Evolutionary conservation across 257 asterid genomes (phyloP), one percentile per base, ranked within the genome.

Genomic region (Solanum pimpinellifolium): DNA sequence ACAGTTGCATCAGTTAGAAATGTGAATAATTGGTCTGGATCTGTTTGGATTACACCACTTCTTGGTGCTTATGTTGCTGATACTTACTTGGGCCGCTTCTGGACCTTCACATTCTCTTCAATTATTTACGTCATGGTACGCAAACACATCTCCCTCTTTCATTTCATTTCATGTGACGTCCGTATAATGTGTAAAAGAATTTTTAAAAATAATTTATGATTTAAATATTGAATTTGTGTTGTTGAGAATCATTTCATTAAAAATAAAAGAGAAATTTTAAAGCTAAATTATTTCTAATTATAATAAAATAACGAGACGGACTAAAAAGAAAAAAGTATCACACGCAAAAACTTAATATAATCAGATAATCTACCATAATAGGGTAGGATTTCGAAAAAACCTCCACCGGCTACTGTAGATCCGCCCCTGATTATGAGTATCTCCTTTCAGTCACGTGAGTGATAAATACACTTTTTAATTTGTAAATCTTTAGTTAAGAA

Each of bases 31-130:
- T 96, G 99, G 99, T 92, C 99, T 0, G 99, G 99, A 27, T 87
- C 97, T 4, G 98, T 95, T 3, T 96, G 99, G 99, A 94, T 96
- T 49, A 96, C 98, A 66, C 99, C 99, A 11, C 94, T 96, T 15
- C 87, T 96, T 23, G 99, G 99, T 3, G 98, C 98, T 33, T 96
- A 94, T 86, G 86, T 95, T 42, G 98, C 99, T 6, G 99, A 96
- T 89, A 91, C 99, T 59, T 95, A 92, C 90, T 56, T 96, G 70
- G 99, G 99, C 83, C 94, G 99, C 6, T 96, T 95, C 81, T 96
- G 99, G 99, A 96, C 99, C 29, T 96, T 96, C 90, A 95, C 98
- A 20, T 37, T 93, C 69, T 96, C 99, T 4, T 95, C 99, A 9
- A 84, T 95, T 62, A 92, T 96, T 21, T 96, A 96, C 88, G 96